A percentile compares a stretch with the other conserved stretches of the same genome.
Conservation (phyloP, 2,329 filamentous ascomycete genomes). For the Fusarium begoniae region DNA sequence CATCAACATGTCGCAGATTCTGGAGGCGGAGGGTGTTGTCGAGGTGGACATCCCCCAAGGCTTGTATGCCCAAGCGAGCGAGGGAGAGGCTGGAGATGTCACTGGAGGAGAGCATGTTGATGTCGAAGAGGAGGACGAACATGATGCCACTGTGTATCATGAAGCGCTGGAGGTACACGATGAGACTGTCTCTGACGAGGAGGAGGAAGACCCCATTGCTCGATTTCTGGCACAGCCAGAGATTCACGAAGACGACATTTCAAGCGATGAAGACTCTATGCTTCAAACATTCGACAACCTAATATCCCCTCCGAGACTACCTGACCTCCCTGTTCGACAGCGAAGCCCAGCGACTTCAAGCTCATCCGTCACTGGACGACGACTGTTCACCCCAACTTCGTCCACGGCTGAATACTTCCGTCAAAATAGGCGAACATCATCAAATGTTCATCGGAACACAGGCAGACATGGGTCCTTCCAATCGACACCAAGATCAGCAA, state of each 20-base stretch:
- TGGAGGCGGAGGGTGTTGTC: slow-evolving; percentile 34
- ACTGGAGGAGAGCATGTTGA: neutral
- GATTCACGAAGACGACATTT: slow-evolving; percentile 1
- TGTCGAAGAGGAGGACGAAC: neutral
- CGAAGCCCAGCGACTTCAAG: slow-evolving; percentile 22
- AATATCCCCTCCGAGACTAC: neutral
- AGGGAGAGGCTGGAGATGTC: neutral
- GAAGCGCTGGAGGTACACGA: neutral
- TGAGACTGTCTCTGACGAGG: neutral
- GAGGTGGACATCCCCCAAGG: slow-evolving; percentile 14
- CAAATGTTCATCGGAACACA: neutral
- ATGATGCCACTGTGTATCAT: neutral
- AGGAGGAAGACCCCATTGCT: neutral
- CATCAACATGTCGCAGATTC: slow-evolving; percentile 24
- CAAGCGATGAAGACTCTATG: neutral
- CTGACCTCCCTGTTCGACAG: slow-evolving; percentile 17
- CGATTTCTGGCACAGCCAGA: neutral
- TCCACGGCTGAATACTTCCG: neutral
- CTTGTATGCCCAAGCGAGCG: neutral
- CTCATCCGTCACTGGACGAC: slow-evolving; percentile 1
- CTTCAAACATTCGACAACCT: neutral
- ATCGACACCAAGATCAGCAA: neutral
- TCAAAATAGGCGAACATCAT: neutral
- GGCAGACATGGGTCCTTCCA: neutral
- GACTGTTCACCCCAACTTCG: slow-evolving; percentile 14